Conservation (phyloP, 225 moss, liverwort and hornwort genomes). For the Physcomitrellopsis africana region DNA sequence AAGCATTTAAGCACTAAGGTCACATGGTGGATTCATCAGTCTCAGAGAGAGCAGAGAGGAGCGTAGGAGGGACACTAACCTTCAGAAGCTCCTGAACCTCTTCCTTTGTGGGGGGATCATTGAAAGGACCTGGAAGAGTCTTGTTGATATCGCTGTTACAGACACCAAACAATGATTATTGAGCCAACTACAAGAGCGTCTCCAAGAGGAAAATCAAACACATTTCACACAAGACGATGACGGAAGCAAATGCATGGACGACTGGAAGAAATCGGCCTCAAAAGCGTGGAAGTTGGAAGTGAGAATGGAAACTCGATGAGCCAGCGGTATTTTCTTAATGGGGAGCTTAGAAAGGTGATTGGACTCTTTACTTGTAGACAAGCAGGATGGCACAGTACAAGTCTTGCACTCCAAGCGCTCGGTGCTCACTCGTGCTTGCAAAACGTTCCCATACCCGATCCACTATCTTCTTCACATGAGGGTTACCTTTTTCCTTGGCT, state of each 20-base stretch:
- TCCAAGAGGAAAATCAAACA: too few relatives aligned
- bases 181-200: too few relatives aligned
- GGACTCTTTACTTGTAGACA: constrained; percentile 78
- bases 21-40: neutral
- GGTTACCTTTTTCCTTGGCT: constrained; percentile 62
- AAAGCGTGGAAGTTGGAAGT: neutral
- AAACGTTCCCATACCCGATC: constrained; percentile 79
- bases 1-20: neutral
- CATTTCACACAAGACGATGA: too few relatives aligned
- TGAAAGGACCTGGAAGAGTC: constrained; percentile 64
- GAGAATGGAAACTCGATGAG: constrained; percentile 4
- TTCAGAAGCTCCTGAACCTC: constrained; percentile 47
- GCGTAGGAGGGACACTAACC: constrained; percentile 29
- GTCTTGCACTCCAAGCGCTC: constrained; percentile 61
- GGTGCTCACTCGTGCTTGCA: constrained; percentile 55
- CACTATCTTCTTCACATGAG: constrained; percentile 62
- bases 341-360: neutral
- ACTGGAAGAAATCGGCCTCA: neutral
- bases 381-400: constrained; percentile 90
- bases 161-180: too few relatives aligned
- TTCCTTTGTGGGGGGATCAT: constrained; percentile 65
- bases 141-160: constrained; percentile 67
- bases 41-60: neutral
- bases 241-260: too few relatives aligned
- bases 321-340: neutral